These are phyloP conservation scores for Malassezia dermatis DNA, from an alignment of 1,284 basidiomycete species.

Conservation along the genomic window DNA sequence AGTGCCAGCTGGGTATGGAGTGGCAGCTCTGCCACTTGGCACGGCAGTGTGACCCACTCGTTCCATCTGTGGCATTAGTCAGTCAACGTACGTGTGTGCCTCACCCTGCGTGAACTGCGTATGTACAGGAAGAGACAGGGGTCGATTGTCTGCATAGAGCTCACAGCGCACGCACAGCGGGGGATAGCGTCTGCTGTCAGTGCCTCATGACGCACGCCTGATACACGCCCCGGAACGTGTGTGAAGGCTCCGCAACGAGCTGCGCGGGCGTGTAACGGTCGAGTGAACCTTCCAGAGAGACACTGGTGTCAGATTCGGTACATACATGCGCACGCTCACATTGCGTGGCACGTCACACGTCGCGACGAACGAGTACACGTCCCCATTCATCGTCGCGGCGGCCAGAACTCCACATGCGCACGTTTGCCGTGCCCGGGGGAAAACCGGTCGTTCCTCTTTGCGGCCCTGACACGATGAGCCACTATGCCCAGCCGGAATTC, in stretches of 20 bases:
- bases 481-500: not conserved
- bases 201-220: not conserved
- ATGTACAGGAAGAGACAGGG: conserved; percentile 74
- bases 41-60: conserved; percentile 79
- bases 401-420: conserved; percentile 9
- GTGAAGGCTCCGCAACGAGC: conserved; percentile 3
- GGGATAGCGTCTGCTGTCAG: conserved; percentile 55
- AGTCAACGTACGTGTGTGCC: conserved; percentile 13
- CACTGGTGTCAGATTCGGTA: not conserved
- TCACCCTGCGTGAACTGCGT: conserved; percentile 71
- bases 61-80: conserved; percentile 58
- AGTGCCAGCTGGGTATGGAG: conserved; percentile 77
- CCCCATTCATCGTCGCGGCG: conserved; percentile 26
- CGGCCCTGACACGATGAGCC: not conserved
- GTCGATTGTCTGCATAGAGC: conserved; percentile 82
- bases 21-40: conserved; percentile 81
- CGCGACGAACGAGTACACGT: conserved; percentile 40
- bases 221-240: not conserved
- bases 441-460: not conserved
- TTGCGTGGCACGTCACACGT: conserved; percentile 30
- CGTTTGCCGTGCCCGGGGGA: not conserved
- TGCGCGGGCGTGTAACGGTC: conserved; percentile 20
- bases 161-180: conserved; percentile 87
- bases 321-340: conserved; percentile 27
- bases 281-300: conserved; percentile 32